Evolutionary conservation across 768 basidiomycete species (phyloP).

Genomic region (Lentinus tigrinus): DNA sequence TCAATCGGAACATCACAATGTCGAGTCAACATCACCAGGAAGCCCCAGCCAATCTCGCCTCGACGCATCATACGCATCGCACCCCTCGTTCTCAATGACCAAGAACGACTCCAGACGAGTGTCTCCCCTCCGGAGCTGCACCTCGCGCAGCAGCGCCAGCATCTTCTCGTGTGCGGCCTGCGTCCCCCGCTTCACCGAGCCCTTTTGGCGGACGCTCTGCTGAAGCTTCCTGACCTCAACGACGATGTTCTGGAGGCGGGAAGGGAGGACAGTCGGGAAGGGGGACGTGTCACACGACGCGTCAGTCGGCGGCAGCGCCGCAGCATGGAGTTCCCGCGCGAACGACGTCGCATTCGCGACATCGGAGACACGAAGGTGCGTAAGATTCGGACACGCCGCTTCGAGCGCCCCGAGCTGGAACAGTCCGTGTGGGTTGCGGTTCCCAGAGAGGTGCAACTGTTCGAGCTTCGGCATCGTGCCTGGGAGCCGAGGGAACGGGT

Average conservation of each 20-base stretch:
- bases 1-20: background rate
- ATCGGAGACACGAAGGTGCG: conserved; percentile 41
- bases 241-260: background rate
- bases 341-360: conserved; percentile 43
- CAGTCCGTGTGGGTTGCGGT: conserved; percentile 49
- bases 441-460: conserved; percentile 46
- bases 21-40: background rate
- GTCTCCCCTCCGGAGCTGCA: background rate
- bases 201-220: background rate
- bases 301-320: conserved; percentile 16
- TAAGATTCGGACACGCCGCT: conserved; percentile 39
- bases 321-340: conserved; percentile 37
- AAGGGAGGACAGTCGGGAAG: conserved; percentile 2
- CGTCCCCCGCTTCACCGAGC: background rate
- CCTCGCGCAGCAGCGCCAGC: conserved; percentile 6
- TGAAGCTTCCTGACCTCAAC: conserved; percentile 6
- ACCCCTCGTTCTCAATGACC: background rate
- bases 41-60: background rate
- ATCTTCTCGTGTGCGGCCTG: conserved; percentile 13
- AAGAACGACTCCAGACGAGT: background rate
- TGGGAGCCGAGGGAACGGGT: conserved; percentile 43
- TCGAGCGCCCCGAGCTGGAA: conserved; percentile 39
- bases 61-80: background rate
- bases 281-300: background rate
- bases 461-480: conserved; percentile 36